Evolutionary conservation across 2,329 filamentous ascomycete genomes (phyloP).

Genomic region (Pestalotiopsis sp.): DNA sequence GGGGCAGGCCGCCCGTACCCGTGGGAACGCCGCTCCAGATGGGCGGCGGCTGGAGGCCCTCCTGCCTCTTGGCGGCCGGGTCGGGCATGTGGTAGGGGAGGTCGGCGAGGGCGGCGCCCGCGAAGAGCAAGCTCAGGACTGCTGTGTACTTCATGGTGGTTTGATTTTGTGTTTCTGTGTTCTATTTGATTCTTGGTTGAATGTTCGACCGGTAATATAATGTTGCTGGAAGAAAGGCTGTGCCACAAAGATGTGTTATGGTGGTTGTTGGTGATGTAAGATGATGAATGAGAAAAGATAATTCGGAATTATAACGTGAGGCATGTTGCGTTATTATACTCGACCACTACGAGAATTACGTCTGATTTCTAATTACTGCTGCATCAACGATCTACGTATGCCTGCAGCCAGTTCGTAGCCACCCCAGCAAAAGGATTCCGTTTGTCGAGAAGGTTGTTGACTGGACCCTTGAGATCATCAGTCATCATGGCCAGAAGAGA

Average conservation of each 20-base stretch:
- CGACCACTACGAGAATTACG: too few species aligned
- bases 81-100: constrained; percentile 7
- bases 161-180: background rate
- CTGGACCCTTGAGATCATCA: background rate
- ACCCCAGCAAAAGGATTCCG: background rate
- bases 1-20: background rate
- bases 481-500: background rate
- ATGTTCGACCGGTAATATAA: background rate
- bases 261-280: background rate
- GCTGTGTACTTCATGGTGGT: constrained; percentile 8
- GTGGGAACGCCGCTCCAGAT: background rate
- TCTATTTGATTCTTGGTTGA: background rate
- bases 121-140: background rate
- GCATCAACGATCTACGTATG: background rate
- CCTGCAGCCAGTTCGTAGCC: background rate
- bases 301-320: too few species aligned
- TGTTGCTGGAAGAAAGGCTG: background rate
- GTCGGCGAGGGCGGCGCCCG: constrained; percentile 6
- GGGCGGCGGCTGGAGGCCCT: background rate
- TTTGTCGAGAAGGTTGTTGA: background rate
- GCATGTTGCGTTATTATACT: constrained; percentile 1
- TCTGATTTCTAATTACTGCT: background rate
- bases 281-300: constrained; percentile 1
- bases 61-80: background rate
- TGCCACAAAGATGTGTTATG: background rate